Percentiles rank a stretch among this genome's conserved stretches.
These are phyloP conservation scores for Spathaspora sp. DNA, from an alignment of 805 yeast species.

Conservation along the genomic window DNA sequence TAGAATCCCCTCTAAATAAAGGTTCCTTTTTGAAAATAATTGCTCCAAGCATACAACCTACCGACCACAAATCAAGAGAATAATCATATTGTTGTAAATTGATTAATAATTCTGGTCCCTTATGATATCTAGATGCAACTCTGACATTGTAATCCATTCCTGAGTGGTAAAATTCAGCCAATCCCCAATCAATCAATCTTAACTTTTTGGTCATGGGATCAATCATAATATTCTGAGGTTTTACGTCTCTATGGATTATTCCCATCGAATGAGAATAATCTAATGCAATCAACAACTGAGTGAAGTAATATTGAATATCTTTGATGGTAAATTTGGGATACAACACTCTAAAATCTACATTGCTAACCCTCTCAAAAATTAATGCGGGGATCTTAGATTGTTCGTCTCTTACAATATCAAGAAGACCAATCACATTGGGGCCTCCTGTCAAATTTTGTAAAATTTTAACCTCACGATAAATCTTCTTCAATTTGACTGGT, in stretches of 20 bases:
- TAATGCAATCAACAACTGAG: constrained; percentile 74
- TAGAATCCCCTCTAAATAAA: constrained; percentile 86
- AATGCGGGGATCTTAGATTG: constrained; percentile 81
- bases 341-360: constrained; percentile 75
- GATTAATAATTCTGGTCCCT: constrained; percentile 88
- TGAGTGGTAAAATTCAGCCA: constrained; percentile 90
- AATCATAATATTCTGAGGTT: constrained; percentile 94
- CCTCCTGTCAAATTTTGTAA: constrained; percentile 82
- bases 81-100: constrained; percentile 88
- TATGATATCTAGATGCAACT: constrained; percentile 89
- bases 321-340: constrained; percentile 73
- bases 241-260: constrained; percentile 92
- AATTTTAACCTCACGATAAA: constrained; percentile 84
- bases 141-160: constrained; percentile 88
- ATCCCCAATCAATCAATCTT: constrained; percentile 91
- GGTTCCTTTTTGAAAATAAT: constrained; percentile 89
- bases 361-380: constrained; percentile 79
- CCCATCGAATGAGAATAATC: constrained; percentile 94
- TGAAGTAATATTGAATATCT: constrained; percentile 82
- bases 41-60: constrained; percentile 90
- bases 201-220: constrained; percentile 70
- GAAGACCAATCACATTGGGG: constrained; percentile 71
- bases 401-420: constrained; percentile 80
- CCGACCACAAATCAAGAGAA: constrained; percentile 89
- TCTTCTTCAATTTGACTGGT: constrained; percentile 90